Conservation (phyloP, 306 rosid species). For the Glycyrrhiza uralensis region DNA sequence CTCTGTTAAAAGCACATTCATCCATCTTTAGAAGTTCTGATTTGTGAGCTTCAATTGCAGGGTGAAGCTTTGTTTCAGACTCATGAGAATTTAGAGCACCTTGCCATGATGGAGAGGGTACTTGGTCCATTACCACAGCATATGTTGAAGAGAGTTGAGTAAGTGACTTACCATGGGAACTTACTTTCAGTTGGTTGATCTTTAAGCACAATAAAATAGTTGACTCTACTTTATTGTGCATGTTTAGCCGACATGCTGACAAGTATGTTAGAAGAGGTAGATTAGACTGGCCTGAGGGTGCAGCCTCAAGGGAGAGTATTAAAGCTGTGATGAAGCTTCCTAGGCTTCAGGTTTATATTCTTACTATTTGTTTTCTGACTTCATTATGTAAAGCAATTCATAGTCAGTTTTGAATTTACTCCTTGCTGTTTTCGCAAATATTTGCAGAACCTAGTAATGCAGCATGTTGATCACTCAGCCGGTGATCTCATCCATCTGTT, state of each 20-base stretch:
- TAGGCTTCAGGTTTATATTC: constrained; percentile 72
- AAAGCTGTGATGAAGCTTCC: constrained; percentile 81
- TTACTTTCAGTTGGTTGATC: neutral
- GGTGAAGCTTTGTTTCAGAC: constrained; percentile 98
- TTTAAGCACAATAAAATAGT: neutral
- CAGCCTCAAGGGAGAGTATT: constrained; percentile 82
- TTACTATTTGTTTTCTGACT: neutral
- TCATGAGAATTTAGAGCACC: constrained; percentile 93
- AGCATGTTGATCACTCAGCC: constrained; percentile 92
- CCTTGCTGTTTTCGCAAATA: neutral
- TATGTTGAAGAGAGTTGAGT: constrained; percentile 75
- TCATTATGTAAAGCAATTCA: neutral
- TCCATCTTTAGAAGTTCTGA: neutral
- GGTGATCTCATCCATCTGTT: constrained; percentile 87
- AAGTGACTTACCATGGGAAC: constrained; percentile 24
- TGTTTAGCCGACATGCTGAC: constrained; percentile 75
- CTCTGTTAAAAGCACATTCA: neutral
- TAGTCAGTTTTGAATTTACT: neutral
- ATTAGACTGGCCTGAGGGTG: constrained; percentile 94
- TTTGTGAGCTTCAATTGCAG: constrained; percentile 26
- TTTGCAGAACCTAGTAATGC: constrained; percentile 86
- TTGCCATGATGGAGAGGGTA: constrained; percentile 97
- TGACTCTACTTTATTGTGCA: neutral
- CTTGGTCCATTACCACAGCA: constrained; percentile 72
- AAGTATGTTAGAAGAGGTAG: constrained; percentile 85